phyloP scores from a whole-genome alignment of 2,329 filamentous ascomycete genomes.

The Drechslerella dactyloides region DNA sequence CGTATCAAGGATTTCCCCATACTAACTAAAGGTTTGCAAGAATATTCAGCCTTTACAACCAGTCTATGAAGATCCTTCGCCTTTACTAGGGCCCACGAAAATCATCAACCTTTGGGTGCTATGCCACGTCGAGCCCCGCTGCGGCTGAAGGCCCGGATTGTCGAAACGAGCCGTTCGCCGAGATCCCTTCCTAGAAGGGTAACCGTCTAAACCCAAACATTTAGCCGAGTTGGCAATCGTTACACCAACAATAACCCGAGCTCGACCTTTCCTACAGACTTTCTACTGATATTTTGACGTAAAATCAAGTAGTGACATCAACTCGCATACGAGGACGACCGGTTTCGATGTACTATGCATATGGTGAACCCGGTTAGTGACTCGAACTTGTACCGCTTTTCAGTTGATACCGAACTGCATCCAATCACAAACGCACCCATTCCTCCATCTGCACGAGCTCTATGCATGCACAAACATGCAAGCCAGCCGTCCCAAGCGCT shows the following conservation, averaged over 20 bases:
- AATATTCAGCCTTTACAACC: background rate
- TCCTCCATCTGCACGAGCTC: background rate
- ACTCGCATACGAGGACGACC: background rate
- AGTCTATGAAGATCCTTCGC: background rate
- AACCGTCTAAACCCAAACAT: background rate
- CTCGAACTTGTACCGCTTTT: background rate
- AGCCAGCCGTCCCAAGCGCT: background rate
- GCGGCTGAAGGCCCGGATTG: background rate
- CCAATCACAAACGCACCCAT: background rate
- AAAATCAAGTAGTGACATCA: background rate
- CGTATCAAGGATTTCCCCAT: background rate
- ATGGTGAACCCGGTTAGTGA: background rate
- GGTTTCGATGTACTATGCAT: background rate
- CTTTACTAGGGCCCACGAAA: background rate
- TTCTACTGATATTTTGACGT: background rate
- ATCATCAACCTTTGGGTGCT: background rate
- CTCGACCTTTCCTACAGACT: background rate
- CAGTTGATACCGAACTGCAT: background rate
- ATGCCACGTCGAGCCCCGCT: background rate
- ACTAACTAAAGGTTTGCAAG: background rate
- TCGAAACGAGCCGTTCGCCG: background rate
- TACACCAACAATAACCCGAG: background rate
- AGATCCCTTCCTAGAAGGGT: background rate
- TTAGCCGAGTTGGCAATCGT: background rate
- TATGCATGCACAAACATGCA: background rate